phyloP scores from a whole-genome alignment of 192 early-diverging fungal species.

The Physocladia obscura region DNA sequence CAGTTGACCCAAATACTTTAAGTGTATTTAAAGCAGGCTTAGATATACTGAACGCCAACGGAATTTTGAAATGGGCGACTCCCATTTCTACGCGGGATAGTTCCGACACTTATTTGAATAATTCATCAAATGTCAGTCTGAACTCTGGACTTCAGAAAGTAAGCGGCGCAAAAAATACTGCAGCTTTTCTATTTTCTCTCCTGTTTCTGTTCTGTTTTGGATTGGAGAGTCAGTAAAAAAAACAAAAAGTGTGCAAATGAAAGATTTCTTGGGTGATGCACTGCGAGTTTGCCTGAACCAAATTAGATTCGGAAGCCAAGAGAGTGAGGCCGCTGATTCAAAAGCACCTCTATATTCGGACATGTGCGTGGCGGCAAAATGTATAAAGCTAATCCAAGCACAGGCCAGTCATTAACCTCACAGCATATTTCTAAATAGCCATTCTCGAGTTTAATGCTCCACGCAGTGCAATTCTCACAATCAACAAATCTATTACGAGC shows the following conservation, averaged over 20 bases:
- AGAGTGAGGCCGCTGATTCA: background rate
- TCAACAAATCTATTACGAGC: constrained; percentile 75
- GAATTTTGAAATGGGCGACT: constrained; percentile 5
- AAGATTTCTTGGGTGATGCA: background rate
- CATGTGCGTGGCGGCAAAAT: constrained; percentile 67
- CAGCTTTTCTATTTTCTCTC: too few relatives aligned
- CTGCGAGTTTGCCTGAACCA: background rate
- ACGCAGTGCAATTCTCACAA: constrained; percentile 62
- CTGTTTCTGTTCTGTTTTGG: too few relatives aligned
- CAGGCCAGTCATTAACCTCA: background rate
- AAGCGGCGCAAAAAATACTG: too few relatives aligned
- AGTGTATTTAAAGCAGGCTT: constrained; percentile 1
- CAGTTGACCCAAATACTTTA: constrained; percentile 15
- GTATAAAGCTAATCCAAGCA: constrained; percentile 30
- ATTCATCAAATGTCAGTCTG: too few relatives aligned
- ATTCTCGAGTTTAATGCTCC: constrained; percentile 84
- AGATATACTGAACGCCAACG: background rate
- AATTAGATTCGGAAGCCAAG: background rate
- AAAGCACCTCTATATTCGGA: constrained; percentile 62
- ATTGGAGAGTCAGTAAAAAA: too few relatives aligned
- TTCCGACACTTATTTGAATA: too few relatives aligned
- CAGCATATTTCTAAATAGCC: constrained; percentile 33
- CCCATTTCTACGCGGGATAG: too few relatives aligned
- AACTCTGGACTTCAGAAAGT: too few relatives aligned
- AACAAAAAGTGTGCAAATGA: too few relatives aligned